Evolutionary conservation across 345 rosid species (phyloP).

Genomic region (Eucalyptus decipiens): DNA sequence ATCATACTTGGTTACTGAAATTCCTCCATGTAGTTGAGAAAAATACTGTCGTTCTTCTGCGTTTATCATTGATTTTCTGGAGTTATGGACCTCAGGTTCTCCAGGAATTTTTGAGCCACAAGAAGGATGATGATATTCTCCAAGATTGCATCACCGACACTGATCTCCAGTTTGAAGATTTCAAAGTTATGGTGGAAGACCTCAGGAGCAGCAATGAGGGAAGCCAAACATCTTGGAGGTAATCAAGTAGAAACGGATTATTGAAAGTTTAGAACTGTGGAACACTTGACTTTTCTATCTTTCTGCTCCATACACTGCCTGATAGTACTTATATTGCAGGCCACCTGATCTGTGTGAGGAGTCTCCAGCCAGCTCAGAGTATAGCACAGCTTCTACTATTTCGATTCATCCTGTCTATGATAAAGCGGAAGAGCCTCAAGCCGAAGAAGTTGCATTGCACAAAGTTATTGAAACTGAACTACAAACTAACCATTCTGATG

Average conservation of each 20-base stretch:
- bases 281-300: not conserved
- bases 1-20: not conserved
- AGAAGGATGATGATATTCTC: slow-evolving; percentile 50
- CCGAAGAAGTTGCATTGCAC: slow-evolving; percentile 10
- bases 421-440: slow-evolving; percentile 25
- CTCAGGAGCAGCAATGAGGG: slow-evolving; percentile 45
- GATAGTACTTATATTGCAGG: slow-evolving; percentile 19
- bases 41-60: not conserved
- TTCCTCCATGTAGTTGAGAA: not conserved
- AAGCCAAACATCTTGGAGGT: slow-evolving; percentile 78
- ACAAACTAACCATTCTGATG: slow-evolving; percentile 3
- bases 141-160: slow-evolving; percentile 38
- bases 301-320: not conserved
- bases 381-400: slow-evolving; percentile 75
- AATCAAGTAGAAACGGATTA: not conserved
- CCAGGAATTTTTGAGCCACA: slow-evolving; percentile 60
- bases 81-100: slow-evolving; percentile 38
- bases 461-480: slow-evolving; percentile 16
- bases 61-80: not conserved
- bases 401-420: slow-evolving; percentile 26
- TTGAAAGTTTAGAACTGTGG: not conserved
- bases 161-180: slow-evolving; percentile 61
- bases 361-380: slow-evolving; percentile 83
- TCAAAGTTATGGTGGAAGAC: slow-evolving; percentile 61
- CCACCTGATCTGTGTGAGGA: slow-evolving; percentile 70